A percentile compares a stretch with the other conserved stretches of the same genome.
Conservation (phyloP, 2,329 filamentous ascomycete species). For the Cordyceps cicadae region DNA sequence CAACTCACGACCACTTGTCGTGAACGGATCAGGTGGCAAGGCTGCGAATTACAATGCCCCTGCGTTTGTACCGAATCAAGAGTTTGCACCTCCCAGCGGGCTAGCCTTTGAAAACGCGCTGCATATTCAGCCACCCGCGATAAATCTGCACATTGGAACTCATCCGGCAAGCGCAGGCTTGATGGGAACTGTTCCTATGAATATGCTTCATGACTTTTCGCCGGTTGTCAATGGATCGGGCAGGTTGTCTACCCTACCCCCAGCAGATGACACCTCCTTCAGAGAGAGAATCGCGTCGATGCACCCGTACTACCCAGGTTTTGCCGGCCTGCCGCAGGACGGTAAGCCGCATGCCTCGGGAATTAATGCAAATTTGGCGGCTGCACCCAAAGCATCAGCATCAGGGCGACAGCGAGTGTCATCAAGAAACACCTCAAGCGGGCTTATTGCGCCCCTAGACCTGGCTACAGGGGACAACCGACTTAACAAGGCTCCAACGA, state of each 20-base stretch:
- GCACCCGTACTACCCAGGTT: slow-evolving; percentile 24
- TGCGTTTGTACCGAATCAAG: background rate
- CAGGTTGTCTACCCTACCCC: slow-evolving; percentile 13
- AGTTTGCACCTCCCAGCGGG: background rate
- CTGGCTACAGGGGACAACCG: slow-evolving; percentile 41
- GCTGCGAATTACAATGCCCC: slow-evolving; percentile 18
- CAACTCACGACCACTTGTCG: slow-evolving; percentile 40
- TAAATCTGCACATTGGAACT: background rate
- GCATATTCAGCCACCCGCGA: slow-evolving; percentile 2
- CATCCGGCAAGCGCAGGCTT: slow-evolving; percentile 14
- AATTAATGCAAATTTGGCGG: slow-evolving; percentile 15
- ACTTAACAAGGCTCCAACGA: slow-evolving; percentile 24
- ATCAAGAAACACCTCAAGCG: slow-evolving; percentile 37
- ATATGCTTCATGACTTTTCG: slow-evolving; percentile 16
- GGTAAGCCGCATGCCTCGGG: slow-evolving; percentile 11
- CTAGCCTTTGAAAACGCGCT: slow-evolving; percentile 6
- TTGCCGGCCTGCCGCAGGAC: slow-evolving; percentile 24
- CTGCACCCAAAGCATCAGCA: slow-evolving; percentile 25
- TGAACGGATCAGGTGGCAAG: slow-evolving; percentile 39
- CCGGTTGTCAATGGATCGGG: slow-evolving; percentile 30
- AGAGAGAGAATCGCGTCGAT: slow-evolving; percentile 34
- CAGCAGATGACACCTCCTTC: slow-evolving; percentile 32
- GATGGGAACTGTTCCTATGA: background rate
- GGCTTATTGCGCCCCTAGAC: slow-evolving; percentile 47
- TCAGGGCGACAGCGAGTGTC: slow-evolving; percentile 26